Percentiles rank a stretch among this genome's conserved stretches.
Conservation (phyloP, 129 eudicot species). For the Flaveria brownii region DNA sequence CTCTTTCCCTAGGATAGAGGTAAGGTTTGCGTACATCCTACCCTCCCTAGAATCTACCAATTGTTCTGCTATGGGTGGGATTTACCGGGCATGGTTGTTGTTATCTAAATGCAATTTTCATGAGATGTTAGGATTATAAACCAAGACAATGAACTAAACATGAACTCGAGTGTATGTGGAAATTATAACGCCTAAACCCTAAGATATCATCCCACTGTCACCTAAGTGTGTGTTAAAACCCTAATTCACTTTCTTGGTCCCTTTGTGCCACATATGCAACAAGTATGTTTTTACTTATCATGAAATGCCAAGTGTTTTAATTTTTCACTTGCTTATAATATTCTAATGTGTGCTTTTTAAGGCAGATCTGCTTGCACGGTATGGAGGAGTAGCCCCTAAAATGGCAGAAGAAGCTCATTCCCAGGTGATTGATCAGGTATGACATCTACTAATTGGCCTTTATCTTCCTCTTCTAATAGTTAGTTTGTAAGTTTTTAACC, state of each 20-base stretch:
- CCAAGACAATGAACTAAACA: conserved; percentile 11
- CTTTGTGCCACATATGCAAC: conserved; percentile 19
- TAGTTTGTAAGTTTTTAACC: background rate
- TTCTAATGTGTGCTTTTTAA: conserved; percentile 42
- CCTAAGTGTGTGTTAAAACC: background rate
- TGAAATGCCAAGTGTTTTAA: background rate
- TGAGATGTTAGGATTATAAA: conserved; percentile 17
- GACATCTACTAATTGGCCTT: conserved; percentile 11
- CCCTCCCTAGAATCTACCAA: too few relatives aligned
- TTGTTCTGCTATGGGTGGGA: too few relatives aligned
- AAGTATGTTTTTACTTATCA: conserved; percentile 15
- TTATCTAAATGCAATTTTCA: conserved; percentile 2
- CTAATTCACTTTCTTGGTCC: conserved; percentile 21
- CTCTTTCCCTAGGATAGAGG: too few relatives aligned
- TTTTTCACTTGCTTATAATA: conserved; percentile 26
- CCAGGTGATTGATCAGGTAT: conserved; percentile 87
- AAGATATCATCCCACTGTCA: conserved; percentile 18
- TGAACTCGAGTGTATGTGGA: background rate
- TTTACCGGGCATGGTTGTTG: too few relatives aligned
- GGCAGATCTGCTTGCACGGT: conserved; percentile 89
- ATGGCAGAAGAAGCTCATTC: conserved; percentile 99
- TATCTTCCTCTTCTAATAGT: background rate
- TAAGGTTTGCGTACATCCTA: too few relatives aligned
- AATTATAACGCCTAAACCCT: conserved; percentile 2
- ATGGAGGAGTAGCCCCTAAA: conserved; percentile 99